Evolutionary conservation across 768 basidiomycete genomes (phyloP), one percentile per base, ranked within the genome.

Genomic region (Boletus tylopilopsis): DNA sequence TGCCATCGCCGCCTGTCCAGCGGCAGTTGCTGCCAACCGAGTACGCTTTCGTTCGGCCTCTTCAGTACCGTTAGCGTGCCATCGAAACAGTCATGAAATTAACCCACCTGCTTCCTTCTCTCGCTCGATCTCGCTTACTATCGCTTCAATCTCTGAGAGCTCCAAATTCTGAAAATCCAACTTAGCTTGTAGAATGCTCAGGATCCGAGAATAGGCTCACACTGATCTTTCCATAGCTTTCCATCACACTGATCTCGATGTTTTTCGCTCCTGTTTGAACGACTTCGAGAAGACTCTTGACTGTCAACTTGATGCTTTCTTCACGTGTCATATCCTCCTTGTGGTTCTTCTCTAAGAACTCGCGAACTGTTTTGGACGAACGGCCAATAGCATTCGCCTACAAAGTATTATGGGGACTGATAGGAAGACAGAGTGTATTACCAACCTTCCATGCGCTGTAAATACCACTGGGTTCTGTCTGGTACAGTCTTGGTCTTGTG

Each of bases 201-300:
- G 10, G 18, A 23, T 5, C 38, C 1, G 12, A 39, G 35, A 30
- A 45, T 36, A 13, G 19, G 63, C 80, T 55, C 56, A 96, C 94
- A 38, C 91, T 90, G 47, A 95, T 82, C 72, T 94, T 89, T 51
- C 91, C 90, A 66, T 92, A 97, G 53, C 85, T 81, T 64, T 96
- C 94, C 91, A 98, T 94, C 38, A 97, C 90, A 54, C 89, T 94
- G 60, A 99, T 92, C 68, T 99, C 96, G 55, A 99, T 98, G 70
- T 99, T 99, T 76, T 98, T 98, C 5, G 96, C 96, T n/a, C 96
- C 96, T 2, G 96, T 97, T 72, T 98, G 96, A 8, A 99, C 96
- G 32, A 99, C 94, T 68, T 99, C 96, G 21, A 99, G 76, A 60
- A 99, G 74, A 65, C 87, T 89, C 75, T 97, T 98, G 54, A 99